Percentiles rank a stretch among this genome's conserved stretches.
phyloP scores from a whole-genome alignment of 2,329 filamentous ascomycete genomes.

The Fusarium sp. region DNA sequence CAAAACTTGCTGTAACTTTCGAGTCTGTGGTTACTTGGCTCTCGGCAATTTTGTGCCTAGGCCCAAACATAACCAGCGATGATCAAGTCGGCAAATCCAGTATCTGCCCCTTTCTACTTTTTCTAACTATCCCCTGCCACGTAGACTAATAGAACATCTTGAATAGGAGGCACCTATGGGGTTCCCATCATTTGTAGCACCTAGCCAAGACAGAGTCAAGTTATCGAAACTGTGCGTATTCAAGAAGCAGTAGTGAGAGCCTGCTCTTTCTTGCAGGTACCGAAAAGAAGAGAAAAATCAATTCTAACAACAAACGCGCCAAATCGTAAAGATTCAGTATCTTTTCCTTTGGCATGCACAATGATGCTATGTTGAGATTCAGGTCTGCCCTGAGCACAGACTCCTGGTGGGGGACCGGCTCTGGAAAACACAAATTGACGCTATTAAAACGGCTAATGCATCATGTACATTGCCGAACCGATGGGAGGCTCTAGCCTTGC shows the following conservation, averaged over 20 bases:
- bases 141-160: not conserved
- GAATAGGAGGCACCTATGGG: not conserved
- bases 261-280: too few species aligned
- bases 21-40: constrained; percentile 19
- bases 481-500: constrained; percentile 12
- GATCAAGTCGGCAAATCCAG: constrained; percentile 1
- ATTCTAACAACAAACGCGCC: not conserved
- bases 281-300: not conserved
- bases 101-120: not conserved
- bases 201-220: too few species aligned
- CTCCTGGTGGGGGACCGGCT: not conserved
- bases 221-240: too few species aligned
- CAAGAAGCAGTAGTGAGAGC: too few species aligned
- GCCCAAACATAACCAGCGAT: not conserved
- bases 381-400: not conserved
- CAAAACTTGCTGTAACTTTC: not conserved
- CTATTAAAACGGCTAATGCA: constrained; percentile 3
- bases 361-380: too few species aligned
- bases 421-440: not conserved
- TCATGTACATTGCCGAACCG: constrained; percentile 16
- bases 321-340: not conserved
- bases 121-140: not conserved
- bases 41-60: constrained; percentile 27
- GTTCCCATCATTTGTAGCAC: not conserved
- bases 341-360: too few species aligned